A percentile compares a stretch with the other conserved stretches of the same genome.
These are phyloP conservation scores for Colletotrichum magnum DNA, from an alignment of 2,329 filamentous ascomycete genomes.

Conservation along the genomic window DNA sequence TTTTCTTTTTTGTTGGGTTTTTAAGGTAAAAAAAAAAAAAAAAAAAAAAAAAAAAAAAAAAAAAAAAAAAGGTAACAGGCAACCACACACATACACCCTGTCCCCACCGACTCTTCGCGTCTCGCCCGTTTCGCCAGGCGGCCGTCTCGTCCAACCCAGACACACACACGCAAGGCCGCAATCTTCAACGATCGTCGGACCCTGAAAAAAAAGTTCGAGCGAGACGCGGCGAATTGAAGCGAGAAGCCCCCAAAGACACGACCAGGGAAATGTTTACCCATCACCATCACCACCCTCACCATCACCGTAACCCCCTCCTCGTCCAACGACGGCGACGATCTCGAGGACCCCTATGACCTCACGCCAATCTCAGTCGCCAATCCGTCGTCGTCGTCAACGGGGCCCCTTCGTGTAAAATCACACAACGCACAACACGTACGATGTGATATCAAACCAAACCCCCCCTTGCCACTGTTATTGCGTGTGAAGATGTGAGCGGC, in stretches of 20 bases:
- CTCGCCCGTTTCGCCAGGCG: conserved; percentile 23
- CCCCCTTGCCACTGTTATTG: too few species aligned
- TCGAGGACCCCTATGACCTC: conserved; percentile 39
- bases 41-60: too few species aligned
- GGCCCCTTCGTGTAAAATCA: background rate
- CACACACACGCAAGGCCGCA: conserved; percentile 2
- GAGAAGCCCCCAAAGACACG: background rate
- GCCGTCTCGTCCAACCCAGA: conserved; percentile 17
- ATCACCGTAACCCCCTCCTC: background rate
- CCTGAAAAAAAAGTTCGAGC: conserved; percentile 13
- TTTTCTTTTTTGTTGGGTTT: too few species aligned
- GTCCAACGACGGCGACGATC: conserved; percentile 16
- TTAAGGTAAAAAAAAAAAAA: too few species aligned
- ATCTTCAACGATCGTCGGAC: conserved; percentile 40
- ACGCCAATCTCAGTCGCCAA: conserved; percentile 9
- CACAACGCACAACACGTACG: background rate
- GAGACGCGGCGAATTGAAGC: background rate
- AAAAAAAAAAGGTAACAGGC: too few species aligned
- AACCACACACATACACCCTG: background rate
- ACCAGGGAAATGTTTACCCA: conserved; percentile 3
- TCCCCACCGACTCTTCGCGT: conserved; percentile 1
- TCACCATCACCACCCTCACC: background rate
- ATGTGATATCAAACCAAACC: background rate
- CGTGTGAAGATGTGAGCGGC: background rate
- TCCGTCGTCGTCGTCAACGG: background rate